Evolutionary conservation across 192 early-diverging fungal species (phyloP), one percentile per base, ranked within the genome.

Genomic region (Linnemannia elongata): DNA sequence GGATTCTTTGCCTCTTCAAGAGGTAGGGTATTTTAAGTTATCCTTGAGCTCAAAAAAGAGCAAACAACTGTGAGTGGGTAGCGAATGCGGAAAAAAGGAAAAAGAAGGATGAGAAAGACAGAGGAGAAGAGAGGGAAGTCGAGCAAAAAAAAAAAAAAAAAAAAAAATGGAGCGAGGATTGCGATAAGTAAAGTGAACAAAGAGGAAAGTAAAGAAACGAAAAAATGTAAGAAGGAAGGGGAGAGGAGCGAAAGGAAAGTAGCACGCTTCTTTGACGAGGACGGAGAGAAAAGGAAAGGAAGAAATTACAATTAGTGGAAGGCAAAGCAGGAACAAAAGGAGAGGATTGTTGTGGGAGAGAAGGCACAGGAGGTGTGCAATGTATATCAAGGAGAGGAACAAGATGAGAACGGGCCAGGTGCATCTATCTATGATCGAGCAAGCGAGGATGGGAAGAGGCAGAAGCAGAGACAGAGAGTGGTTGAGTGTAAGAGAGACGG

Each of bases 151-250:
- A 45, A 33, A 45, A 70, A 24, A 45, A 33, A 45, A 15, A 12
- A 49, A 10, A n/a, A n/a, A n/a, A 60, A 60, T 60, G 57, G 6
- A 60, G 57, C 7, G 30, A 66, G 20, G 38, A 24, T 39, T 35
- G 35, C 41, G 15, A 22, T 42, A 71, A 22, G 39, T n/a, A 39
- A 42, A 71, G 42, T 71, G 22, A 71, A 45, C 44, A 45, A 45
- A 71, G 41, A 41, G 33, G 79, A 41, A 66, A 55, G 35, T 18
- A 39, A 49, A 76, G 20, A 30, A 49, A 38, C 30, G 45, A 41
- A 70, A 70, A 82, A 82, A 35, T 41, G 35, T 54, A 72, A 42
- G 27, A 76, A 41, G 27, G 35, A 82, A 30, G 49, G 76, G 35
- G 55, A 77, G 49, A 76, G 49, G n/a, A 75, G 1, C 30, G 35